Evolutionary conservation across 192 early-diverging fungal genomes (phyloP).

Genomic region (Geranomyces michiganensis): DNA sequence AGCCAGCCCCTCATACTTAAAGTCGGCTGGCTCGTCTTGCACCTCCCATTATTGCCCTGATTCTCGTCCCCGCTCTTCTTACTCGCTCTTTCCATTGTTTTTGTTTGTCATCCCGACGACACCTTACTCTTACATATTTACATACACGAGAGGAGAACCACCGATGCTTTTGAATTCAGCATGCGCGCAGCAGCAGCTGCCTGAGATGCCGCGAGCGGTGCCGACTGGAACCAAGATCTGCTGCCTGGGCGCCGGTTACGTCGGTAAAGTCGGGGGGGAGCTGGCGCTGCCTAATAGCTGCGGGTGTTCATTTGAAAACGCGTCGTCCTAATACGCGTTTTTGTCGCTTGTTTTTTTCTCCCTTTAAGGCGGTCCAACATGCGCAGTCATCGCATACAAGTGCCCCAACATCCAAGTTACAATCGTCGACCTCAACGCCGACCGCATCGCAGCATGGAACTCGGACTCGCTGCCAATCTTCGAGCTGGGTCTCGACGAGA

Average conservation of each 20-base stretch:
- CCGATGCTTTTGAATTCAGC: no score
- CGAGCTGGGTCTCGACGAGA: conserved; percentile 87
- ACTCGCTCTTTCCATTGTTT: no score
- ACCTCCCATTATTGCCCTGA: no score
- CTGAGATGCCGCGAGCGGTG: no score
- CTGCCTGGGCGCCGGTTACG: conserved; percentile 96
- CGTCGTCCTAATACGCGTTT: background rate
- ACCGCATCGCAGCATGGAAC: conserved; percentile 90
- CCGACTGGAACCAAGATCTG: conserved; percentile 71
- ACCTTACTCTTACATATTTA: no score
- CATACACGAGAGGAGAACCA: no score
- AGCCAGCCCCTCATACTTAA: no score
- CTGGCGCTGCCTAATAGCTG: background rate
- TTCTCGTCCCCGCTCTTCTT: no score
- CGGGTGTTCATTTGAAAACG: background rate
- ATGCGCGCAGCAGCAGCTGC: no score
- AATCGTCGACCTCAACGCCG: conserved; percentile 81
- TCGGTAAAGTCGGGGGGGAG: conserved; percentile 58
- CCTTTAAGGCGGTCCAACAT: conserved; percentile 79
- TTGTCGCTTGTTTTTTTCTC: background rate
- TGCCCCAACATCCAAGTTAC: conserved; percentile 88
- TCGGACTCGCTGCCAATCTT: conserved; percentile 85
- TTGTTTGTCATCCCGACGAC: no score
- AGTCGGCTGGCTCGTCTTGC: no score
- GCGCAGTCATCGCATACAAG: conserved; percentile 88